A percentile compares a stretch with the other conserved stretches of the same genome.
phyloP scores from a whole-genome alignment of 2,329 filamentous ascomycete species.

The Trichoderma arundinaceum region DNA sequence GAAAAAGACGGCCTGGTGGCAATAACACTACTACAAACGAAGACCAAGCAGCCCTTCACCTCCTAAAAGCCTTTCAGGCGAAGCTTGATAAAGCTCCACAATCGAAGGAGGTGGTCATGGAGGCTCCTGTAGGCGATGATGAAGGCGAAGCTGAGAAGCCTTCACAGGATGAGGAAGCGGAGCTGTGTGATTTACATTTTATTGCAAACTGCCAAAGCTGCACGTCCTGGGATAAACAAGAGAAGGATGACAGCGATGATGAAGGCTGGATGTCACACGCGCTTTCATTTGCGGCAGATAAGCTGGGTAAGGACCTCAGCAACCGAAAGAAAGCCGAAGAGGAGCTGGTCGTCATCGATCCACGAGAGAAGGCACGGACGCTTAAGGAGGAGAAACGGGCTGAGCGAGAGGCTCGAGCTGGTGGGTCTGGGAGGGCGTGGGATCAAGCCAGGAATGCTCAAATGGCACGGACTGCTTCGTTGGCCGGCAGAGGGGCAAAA shows the following conservation, averaged over 20 bases:
- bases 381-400: conserved; percentile 69
- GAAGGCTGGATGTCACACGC: conserved; percentile 85
- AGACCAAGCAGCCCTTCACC: conserved; percentile 69
- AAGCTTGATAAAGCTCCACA: conserved; percentile 67
- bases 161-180: conserved; percentile 67
- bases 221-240: conserved; percentile 76
- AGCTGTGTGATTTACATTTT: conserved; percentile 91
- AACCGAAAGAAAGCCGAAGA: conserved; percentile 93
- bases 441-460: conserved; percentile 64
- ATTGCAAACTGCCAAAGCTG: conserved; percentile 95
- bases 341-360: conserved; percentile 91
- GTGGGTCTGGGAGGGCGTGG: conserved; percentile 63
- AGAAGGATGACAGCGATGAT: conserved; percentile 63
- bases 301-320: conserved; percentile 85
- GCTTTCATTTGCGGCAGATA: conserved; percentile 86
- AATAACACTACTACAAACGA: conserved; percentile 57
- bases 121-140: conserved; percentile 50
- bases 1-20: conserved; percentile 69
- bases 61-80: conserved; percentile 79
- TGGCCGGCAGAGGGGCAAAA: conserved; percentile 63
- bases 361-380: conserved; percentile 78
- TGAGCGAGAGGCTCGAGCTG: conserved; percentile 59
- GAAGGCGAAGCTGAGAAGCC: conserved; percentile 39
- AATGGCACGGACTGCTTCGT: conserved; percentile 57
- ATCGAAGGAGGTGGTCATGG: conserved; percentile 44